Percentiles rank a stretch among this genome's conserved stretches.
phyloP scores from a whole-genome alignment of 768 basidiomycete genomes.

The Gloeopeniophorella convolvens region DNA sequence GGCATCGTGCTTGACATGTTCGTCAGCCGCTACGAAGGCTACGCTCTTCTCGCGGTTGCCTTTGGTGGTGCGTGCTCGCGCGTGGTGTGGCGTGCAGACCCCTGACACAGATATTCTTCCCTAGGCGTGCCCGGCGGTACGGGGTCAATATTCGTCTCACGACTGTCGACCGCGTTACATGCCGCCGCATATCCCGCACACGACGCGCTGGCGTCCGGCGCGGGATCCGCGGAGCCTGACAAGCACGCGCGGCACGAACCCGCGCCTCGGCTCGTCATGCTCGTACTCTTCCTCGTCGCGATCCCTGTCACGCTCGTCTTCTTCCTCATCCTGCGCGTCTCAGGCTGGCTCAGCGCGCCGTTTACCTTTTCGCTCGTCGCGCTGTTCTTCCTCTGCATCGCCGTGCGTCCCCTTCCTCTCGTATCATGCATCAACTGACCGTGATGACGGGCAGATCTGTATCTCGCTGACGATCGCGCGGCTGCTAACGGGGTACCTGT shows the following conservation, averaged over 20 bases:
- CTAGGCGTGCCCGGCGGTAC: conserved; percentile 81
- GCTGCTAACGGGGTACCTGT: conserved; percentile 65
- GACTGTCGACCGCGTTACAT: conserved; percentile 86
- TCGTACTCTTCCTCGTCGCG: conserved; percentile 66
- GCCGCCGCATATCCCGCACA: conserved; percentile 35
- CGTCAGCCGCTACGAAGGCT: conserved; percentile 81
- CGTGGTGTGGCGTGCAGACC: background rate
- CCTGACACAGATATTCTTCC: background rate
- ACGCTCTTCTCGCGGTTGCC: conserved; percentile 79
- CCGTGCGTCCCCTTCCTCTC: conserved; percentile 44
- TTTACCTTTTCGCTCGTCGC: conserved; percentile 63
- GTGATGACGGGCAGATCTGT: conserved; percentile 43
- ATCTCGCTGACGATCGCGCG: conserved; percentile 65
- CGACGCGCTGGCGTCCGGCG: conserved; percentile 17
- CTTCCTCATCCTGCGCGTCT: conserved; percentile 50
- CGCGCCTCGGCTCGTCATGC: conserved; percentile 48
- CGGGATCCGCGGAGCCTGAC: conserved; percentile 4
- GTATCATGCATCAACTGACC: background rate
- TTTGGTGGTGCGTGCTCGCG: conserved; percentile 59
- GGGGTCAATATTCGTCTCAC: conserved; percentile 86
- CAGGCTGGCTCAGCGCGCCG: conserved; percentile 77
- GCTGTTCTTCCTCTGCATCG: conserved; percentile 64
- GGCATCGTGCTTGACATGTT: conserved; percentile 91
- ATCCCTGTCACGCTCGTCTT: conserved; percentile 79
- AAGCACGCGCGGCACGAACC: conserved; percentile 17